These are phyloP conservation scores for Sequoia sempervirens DNA, from an alignment of 75 land plant species.

Conservation along the genomic window DNA sequence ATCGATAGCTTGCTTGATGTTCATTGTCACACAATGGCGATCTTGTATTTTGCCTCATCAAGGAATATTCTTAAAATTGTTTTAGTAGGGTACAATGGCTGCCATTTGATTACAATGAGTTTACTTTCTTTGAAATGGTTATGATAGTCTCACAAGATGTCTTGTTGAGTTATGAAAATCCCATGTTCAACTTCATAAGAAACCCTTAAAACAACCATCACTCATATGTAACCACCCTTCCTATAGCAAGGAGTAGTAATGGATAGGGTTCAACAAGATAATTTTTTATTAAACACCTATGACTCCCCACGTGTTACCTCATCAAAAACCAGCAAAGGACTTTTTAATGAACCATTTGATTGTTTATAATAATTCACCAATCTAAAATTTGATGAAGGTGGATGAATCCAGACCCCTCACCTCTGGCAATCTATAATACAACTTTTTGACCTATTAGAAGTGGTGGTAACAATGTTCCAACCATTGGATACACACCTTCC, in stretches of 20 bases:
- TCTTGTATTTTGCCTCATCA: too few relatives aligned
- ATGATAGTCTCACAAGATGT: too few relatives aligned
- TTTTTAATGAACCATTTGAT: slow-evolving; percentile 11
- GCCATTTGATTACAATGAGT: too few relatives aligned
- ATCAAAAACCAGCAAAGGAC: slow-evolving; percentile 67
- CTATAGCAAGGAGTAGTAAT: slow-evolving; percentile 68
- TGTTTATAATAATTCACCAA: slow-evolving; percentile 18
- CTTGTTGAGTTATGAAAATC: too few relatives aligned
- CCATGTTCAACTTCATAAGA: too few relatives aligned
- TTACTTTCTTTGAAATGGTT: too few relatives aligned
- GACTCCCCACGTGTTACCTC: slow-evolving; percentile 93
- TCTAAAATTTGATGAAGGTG: slow-evolving; percentile 57
- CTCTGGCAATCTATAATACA: slow-evolving; percentile 69
- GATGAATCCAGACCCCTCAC: slow-evolving; percentile 78
- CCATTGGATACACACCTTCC: slow-evolving; percentile 89
- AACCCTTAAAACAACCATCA: too few relatives aligned
- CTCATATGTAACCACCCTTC: slow-evolving; percentile 84
- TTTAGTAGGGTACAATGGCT: too few relatives aligned
- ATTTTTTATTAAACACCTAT: slow-evolving; percentile 63
- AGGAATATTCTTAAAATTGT: too few relatives aligned
- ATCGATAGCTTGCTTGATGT: too few relatives aligned
- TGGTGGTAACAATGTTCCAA: slow-evolving; percentile 67
- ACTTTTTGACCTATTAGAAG: slow-evolving; percentile 28
- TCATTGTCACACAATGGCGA: too few relatives aligned
- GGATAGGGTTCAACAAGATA: slow-evolving; percentile 76